Conservation (phyloP, 768 basidiomycete genomes). For the Tylopilus felleus region DNA sequence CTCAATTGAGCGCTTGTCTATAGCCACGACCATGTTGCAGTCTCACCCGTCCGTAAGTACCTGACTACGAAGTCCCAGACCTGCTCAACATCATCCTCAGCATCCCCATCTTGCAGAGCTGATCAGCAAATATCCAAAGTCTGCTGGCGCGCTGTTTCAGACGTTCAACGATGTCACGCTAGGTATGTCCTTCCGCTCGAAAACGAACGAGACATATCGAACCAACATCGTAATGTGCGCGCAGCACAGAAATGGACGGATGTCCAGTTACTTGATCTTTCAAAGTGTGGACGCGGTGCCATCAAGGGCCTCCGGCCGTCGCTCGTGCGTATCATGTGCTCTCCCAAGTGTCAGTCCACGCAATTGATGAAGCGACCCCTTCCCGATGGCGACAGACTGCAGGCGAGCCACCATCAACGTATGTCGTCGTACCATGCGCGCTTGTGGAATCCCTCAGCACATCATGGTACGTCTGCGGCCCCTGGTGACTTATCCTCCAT, state of each 20-base stretch:
- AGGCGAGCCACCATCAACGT: conserved; percentile 30
- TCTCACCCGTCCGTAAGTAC: conserved; percentile 25
- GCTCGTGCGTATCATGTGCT: conserved; percentile 35
- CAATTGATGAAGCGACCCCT: neutral
- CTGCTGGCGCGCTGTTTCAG: conserved; percentile 64
- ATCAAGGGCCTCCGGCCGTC: conserved; percentile 57
- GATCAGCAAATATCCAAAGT: conserved; percentile 57
- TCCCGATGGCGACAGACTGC: conserved; percentile 36
- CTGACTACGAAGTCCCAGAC: neutral
- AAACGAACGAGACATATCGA: neutral
- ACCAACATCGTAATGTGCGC: neutral
- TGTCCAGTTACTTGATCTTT: conserved; percentile 60
- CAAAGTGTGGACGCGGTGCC: conserved; percentile 49
- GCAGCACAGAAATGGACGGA: conserved; percentile 73
- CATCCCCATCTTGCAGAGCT: conserved; percentile 45
- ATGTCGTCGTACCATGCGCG: conserved; percentile 59
- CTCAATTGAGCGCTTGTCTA: neutral
- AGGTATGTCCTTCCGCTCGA: conserved; percentile 39
- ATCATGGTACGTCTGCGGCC: conserved; percentile 44
- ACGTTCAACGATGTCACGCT: conserved; percentile 71
- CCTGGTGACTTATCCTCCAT: neutral
- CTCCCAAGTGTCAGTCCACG: neutral
- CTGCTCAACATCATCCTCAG: conserved; percentile 29
- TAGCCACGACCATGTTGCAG: conserved; percentile 12
- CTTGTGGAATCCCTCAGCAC: conserved; percentile 65